phyloP scores from a whole-genome alignment of 371 early-diverging fungal genomes.

The Mucor circinelloides region DNA sequence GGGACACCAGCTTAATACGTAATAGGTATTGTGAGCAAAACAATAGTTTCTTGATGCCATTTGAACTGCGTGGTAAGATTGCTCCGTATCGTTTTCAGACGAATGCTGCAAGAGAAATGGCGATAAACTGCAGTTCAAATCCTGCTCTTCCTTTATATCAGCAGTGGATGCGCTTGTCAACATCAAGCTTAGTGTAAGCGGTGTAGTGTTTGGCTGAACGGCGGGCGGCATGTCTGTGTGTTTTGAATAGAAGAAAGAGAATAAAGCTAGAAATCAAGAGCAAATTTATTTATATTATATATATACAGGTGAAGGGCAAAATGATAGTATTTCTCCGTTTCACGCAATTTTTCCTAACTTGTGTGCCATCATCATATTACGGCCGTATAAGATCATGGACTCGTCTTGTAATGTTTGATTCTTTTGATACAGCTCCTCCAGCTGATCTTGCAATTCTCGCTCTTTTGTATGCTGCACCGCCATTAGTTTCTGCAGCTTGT shows the following conservation, averaged over 20 bases:
- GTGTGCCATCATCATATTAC: slow-evolving; percentile 15
- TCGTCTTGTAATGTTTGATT: slow-evolving; percentile 21
- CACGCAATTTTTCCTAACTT: slow-evolving; percentile 19
- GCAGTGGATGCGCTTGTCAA: neutral
- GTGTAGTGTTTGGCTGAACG: neutral
- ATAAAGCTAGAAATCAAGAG: neutral
- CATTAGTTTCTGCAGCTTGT: neutral
- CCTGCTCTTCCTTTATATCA: neutral
- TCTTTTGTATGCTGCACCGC: neutral
- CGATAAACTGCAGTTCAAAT: slow-evolving; percentile 3
- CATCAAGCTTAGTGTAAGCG: slow-evolving; percentile 3
- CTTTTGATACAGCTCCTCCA: slow-evolving; percentile 12
- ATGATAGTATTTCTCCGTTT: slow-evolving; percentile 11
- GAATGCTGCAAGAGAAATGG: slow-evolving; percentile 8
- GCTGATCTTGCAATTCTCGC: neutral
- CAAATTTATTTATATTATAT: neutral
- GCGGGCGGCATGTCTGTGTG: slow-evolving; percentile 7
- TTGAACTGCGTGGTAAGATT: slow-evolving; percentile 21
- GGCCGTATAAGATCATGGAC: slow-evolving; percentile 11
- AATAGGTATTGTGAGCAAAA: slow-evolving; percentile 20
- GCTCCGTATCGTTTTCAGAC: slow-evolving; percentile 7
- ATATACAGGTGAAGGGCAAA: neutral
- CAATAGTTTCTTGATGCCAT: slow-evolving; percentile 22
- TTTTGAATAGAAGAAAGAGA: neutral
- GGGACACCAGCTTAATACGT: slow-evolving; percentile 20